Evolutionary conservation across 225 moss, liverwort and hornwort genomes (phyloP).

Genomic region (Marchantia polymorpha): DNA sequence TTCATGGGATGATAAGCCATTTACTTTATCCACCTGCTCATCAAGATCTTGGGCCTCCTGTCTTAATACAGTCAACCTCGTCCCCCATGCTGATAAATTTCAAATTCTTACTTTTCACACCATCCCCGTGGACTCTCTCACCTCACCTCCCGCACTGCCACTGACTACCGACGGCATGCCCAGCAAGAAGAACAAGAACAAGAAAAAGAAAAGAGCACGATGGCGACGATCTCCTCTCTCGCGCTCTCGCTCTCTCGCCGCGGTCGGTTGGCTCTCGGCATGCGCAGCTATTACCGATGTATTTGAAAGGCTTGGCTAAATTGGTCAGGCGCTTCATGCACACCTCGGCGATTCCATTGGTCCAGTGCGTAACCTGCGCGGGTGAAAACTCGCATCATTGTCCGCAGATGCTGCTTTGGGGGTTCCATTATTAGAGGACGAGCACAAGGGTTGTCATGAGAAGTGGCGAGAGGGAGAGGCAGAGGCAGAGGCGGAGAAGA

Average conservation of each 20-base stretch:
- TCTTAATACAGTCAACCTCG: background rate
- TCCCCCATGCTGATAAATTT: background rate
- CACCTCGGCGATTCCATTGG: conserved; percentile 66
- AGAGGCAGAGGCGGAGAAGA: too few species aligned
- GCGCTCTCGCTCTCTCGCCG: background rate
- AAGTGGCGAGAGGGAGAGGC: background rate
- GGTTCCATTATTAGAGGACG: background rate
- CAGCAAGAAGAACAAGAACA: background rate
- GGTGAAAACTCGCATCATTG: background rate
- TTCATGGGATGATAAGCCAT: background rate
- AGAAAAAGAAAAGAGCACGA: background rate
- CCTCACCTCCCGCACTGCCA: background rate
- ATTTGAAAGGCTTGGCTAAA: conserved; percentile 89
- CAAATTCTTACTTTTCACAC: too few species aligned
- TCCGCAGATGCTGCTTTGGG: background rate
- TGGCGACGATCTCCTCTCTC: background rate
- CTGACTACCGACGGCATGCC: background rate
- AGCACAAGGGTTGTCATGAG: background rate
- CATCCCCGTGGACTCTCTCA: background rate
- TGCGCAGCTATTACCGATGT: conserved; percentile 48
- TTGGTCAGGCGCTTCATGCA: conserved; percentile 62
- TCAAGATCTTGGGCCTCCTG: background rate
- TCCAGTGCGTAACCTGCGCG: conserved; percentile 70
- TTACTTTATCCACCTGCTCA: background rate
- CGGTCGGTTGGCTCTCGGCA: background rate